Evolutionary conservation across 495 filamentous ascomycete species (phyloP).

Genomic region (Chaetomium fimeti): DNA sequence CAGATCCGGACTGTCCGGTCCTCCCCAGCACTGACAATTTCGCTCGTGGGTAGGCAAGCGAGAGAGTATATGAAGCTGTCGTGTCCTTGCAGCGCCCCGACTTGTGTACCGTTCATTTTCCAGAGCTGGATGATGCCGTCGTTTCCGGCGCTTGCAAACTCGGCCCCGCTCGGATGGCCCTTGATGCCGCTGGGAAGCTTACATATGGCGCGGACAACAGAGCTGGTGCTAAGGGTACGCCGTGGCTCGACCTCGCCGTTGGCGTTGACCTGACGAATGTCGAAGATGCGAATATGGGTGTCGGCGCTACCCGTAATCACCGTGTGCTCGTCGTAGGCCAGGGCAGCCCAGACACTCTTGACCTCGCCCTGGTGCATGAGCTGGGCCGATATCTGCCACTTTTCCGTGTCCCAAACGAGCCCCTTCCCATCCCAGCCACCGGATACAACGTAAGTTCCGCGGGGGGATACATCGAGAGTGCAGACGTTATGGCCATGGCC

Average conservation of each 20-base stretch:
- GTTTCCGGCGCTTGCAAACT: conserved; percentile 87
- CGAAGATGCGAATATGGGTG: conserved; percentile 79
- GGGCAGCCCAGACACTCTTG: conserved; percentile 80
- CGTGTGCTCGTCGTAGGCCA: conserved; percentile 75
- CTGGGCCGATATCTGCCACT: conserved; percentile 64
- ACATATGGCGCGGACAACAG: conserved; percentile 85
- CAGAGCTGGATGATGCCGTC: conserved; percentile 83
- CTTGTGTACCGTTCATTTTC: conserved; percentile 68
- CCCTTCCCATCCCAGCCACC: conserved; percentile 94
- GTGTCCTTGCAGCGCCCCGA: conserved; percentile 78
- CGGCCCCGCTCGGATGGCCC: conserved; percentile 72
- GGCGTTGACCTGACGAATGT: conserved; percentile 64
- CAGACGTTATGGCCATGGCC: conserved; percentile 88
- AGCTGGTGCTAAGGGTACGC: conserved; percentile 69
- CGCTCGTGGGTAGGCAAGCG: conserved; percentile 71
- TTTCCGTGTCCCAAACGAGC: conserved; percentile 70
- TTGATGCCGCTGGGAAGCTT: conserved; percentile 58
- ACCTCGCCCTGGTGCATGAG: conserved; percentile 69
- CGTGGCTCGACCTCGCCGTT: conserved; percentile 69
- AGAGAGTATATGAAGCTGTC: conserved; percentile 96
- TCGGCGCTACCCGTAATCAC: conserved; percentile 93
- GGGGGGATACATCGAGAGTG: conserved; percentile 71
- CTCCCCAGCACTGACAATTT: conserved; percentile 87
- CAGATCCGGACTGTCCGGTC: conserved; percentile 90
- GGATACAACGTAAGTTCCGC: conserved; percentile 73